A percentile compares a stretch with the other conserved stretches of the same genome.
Evolutionary conservation across 1,284 basidiomycete species (phyloP).

Genomic region (Boletus mariae): DNA sequence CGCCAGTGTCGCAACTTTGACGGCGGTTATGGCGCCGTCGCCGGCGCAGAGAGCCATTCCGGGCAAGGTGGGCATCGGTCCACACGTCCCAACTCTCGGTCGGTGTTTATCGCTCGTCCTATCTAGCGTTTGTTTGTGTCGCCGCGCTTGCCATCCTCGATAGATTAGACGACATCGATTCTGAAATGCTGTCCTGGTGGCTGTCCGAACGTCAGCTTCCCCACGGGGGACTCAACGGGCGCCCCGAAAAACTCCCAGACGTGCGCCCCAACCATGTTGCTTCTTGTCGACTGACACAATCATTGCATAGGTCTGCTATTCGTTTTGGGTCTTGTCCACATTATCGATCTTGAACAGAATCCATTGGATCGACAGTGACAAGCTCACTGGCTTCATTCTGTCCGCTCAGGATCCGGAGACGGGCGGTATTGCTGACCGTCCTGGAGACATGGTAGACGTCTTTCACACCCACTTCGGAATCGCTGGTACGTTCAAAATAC

Average conservation of each 20-base stretch:
- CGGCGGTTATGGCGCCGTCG: conserved; percentile 84
- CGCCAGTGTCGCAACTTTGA: conserved; percentile 87
- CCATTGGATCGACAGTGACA: conserved; percentile 88
- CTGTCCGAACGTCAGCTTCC: conserved; percentile 89
- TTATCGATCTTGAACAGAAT: conserved; percentile 83
- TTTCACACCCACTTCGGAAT: conserved; percentile 95
- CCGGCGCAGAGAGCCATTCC: conserved; percentile 91
- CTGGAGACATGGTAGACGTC: conserved; percentile 92
- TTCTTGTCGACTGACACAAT: background rate
- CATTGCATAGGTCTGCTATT: conserved; percentile 82
- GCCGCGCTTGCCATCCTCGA: conserved; percentile 86
- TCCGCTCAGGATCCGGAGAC: conserved; percentile 86
- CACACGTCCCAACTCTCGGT: background rate
- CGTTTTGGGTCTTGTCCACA: conserved; percentile 93
- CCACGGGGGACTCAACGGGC: conserved; percentile 90
- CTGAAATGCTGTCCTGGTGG: conserved; percentile 84
- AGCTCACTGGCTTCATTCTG: conserved; percentile 80
- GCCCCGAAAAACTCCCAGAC: conserved; percentile 97
- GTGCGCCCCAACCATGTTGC: conserved; percentile 44
- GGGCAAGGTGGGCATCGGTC: conserved; percentile 65
- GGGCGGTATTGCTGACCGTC: conserved; percentile 93
- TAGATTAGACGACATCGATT: conserved; percentile 74
- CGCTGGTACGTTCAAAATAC: conserved; percentile 58
- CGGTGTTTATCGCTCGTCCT: background rate
- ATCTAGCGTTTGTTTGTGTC: conserved; percentile 84